A percentile compares a stretch with the other conserved stretches of the same genome.
These are phyloP conservation scores for Massariosphaeria phaeospora DNA, from an alignment of 495 filamentous ascomycete genomes.

Conservation along the genomic window DNA sequence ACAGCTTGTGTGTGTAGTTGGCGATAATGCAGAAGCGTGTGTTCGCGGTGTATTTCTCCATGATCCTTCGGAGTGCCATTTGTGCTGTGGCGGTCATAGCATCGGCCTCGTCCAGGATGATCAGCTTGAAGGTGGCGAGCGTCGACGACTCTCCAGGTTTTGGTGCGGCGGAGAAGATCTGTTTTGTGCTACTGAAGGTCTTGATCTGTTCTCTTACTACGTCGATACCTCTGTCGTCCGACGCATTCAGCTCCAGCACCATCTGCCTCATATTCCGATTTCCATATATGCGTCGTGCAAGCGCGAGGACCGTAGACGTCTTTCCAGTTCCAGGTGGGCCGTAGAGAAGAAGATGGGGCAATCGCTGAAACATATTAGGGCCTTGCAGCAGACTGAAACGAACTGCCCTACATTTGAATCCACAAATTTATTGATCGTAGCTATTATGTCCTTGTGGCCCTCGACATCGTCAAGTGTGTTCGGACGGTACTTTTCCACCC, in stretches of 20 bases:
- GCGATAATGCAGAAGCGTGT: constrained; percentile 98
- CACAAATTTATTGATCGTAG: constrained; percentile 95
- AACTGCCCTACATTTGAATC: constrained; percentile 65
- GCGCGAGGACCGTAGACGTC: constrained; percentile 55
- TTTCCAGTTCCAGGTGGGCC: constrained; percentile 48
- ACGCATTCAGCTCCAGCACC: constrained; percentile 95
- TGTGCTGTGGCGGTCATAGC: constrained; percentile 96
- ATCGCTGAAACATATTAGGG: constrained; percentile 46
- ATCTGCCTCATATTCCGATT: constrained; percentile 90
- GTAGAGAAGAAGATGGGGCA: constrained; percentile 89
- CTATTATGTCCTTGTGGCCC: constrained; percentile 95
- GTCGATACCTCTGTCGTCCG: constrained; percentile 95
- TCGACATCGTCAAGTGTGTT: constrained; percentile 85
- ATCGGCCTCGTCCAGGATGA: constrained; percentile 96
- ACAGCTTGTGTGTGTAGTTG: constrained; percentile 99
- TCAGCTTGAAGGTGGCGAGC: constrained; percentile 83
- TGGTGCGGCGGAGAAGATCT: constrained; percentile 58
- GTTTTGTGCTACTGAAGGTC: constrained; percentile 85
- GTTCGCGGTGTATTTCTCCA: constrained; percentile 99
- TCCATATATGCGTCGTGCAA: constrained; percentile 91
- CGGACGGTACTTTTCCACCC: constrained; percentile 99
- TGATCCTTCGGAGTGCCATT: constrained; percentile 94
- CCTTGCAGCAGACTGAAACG: not conserved
- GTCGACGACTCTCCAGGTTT: constrained; percentile 45
- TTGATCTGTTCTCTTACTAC: constrained; percentile 97